Evolutionary conservation across 78 protist genomes (phyloP), one percentile per base, ranked within the genome.

Genomic region (Speleostelium caveatum): DNA sequence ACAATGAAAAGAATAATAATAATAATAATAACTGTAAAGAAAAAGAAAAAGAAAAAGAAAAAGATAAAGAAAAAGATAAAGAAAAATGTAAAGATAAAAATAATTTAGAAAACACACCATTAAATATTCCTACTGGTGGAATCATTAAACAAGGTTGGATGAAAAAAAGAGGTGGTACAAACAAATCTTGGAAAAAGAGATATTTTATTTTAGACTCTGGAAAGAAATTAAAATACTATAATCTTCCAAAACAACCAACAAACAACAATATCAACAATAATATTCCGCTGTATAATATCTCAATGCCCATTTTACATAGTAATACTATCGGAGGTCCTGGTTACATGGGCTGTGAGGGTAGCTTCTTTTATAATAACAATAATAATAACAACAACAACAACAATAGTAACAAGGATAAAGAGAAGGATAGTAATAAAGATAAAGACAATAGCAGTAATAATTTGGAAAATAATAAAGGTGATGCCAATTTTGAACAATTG

Each of bases 101-200:
- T 22, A 58, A 58, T 22, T n/a, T n/a, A n/a, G 26, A 22, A 19
- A 58, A 16, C 26, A 58, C 7, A 5, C 6, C 10, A 19, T 35
- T 59, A 26, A 61, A 63, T n/a, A 58, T 53, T 30, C 78, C 77
- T 36, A 39, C 67, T 16, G 75, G 89, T 68, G 89, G 89, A 32
- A 80, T 80, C 8, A 68, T 80, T 19, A 80, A 80, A 55, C 89
- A 80, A 14, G 89, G 89, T 21, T 80, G 89, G 89, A 80, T 80
- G 89, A 66, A 49, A 38, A 80, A 80, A 42, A 60, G 77, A 36
- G 89, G 89, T 26, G 63, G 36, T 30, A 80, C 66, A 41, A 73
- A 67, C 16, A 80, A 80, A 55, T 68, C 78, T 22, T 80, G 89
- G 89, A 80, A 80, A 68, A 66, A 68, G 56, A 22, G 89, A 58